Base-by-base conservation (phyloP, 768 basidiomycete genomes). In the Lentinus tigrinus region DNA sequence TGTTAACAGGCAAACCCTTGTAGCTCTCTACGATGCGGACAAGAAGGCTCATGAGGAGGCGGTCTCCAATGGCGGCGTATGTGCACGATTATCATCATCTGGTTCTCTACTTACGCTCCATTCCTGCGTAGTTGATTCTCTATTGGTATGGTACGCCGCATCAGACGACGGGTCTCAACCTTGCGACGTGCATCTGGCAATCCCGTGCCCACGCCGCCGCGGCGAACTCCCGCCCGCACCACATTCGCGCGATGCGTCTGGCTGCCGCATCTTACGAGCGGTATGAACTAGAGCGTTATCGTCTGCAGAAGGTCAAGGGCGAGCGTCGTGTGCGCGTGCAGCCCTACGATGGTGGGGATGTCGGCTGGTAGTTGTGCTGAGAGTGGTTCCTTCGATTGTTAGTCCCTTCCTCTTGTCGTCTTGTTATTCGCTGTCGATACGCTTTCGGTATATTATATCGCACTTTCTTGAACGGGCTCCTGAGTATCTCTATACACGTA, bases 151-250 rank as follows among this genome's bases (percentile, higher is more conserved):
- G 95, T 10, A 80, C 88, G 28, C 95, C 95, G 1, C 75, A 91
- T 63, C 80, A 80, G 48, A 70, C 77, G 37, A 89, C 90, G 0
- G 87, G 93, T 1, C 77, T 90, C 73, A 98, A 98, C 71, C 83
- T 97, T 53, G 94, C 95, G 8, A 97, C 95, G 17, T 98, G 95
- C 75, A 88, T 98, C 40, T 98, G 96, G 95, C 87, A 90, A 73
- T 92, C 89, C 40, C 85, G 95, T 6, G 81, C 81, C 63, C 89
- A 94, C 60, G 96, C 95, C 4, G 74, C 86, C 26, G 85, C 85
- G 3, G 95, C 95, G 0, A 93, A 85, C 63, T 82, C 85, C 0
- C 81, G 87, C 6, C 93, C 92, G 14, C 80, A 88, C 56, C 96
- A 98, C 66, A 80, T 88, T 54, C 79, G 79, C 38, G 96, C 95